Conservation (phyloP, 352 stramenopile species). For the Phytophthora cactorum region DNA sequence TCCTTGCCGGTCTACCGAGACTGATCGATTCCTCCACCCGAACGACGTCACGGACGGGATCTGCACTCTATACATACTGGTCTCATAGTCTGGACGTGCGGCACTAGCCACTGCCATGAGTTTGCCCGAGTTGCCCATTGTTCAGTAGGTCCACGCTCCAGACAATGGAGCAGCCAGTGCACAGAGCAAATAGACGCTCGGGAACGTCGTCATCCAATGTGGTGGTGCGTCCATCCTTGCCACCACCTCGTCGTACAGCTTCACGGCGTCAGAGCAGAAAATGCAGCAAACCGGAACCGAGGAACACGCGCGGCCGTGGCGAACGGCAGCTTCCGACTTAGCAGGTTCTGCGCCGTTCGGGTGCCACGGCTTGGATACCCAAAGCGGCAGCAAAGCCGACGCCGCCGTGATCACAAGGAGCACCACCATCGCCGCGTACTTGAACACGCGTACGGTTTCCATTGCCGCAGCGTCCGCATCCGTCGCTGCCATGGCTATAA, state of each 20-base stretch:
- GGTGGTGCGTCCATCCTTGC: slow-evolving; percentile 31
- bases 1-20: slow-evolving; percentile 47
- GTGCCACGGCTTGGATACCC: slow-evolving; percentile 57
- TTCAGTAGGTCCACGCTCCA: slow-evolving; percentile 70
- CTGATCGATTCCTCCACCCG: slow-evolving; percentile 44
- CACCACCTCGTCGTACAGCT: slow-evolving; percentile 60
- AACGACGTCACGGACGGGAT: slow-evolving; percentile 62
- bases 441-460: slow-evolving; percentile 49
- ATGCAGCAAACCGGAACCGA: slow-evolving; percentile 67
- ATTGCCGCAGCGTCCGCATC: slow-evolving; percentile 11
- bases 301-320: slow-evolving; percentile 67
- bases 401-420: slow-evolving; percentile 63
- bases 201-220: slow-evolving; percentile 55
- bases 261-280: slow-evolving; percentile 62
- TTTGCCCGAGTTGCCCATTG: slow-evolving; percentile 68
- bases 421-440: slow-evolving; percentile 53
- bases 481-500: slow-evolving; percentile 2
- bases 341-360: slow-evolving; percentile 39
- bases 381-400: slow-evolving; percentile 61
- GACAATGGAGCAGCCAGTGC: slow-evolving; percentile 57
- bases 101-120: slow-evolving; percentile 71
- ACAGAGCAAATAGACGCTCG: slow-evolving; percentile 63
- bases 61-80: slow-evolving; percentile 67
- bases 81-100: slow-evolving; percentile 59
- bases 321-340: slow-evolving; percentile 69